Percentiles rank a stretch among this genome's conserved stretches.
These are phyloP conservation scores for Suillus occidentalis DNA, from an alignment of 768 basidiomycete genomes.

Conservation along the genomic window DNA sequence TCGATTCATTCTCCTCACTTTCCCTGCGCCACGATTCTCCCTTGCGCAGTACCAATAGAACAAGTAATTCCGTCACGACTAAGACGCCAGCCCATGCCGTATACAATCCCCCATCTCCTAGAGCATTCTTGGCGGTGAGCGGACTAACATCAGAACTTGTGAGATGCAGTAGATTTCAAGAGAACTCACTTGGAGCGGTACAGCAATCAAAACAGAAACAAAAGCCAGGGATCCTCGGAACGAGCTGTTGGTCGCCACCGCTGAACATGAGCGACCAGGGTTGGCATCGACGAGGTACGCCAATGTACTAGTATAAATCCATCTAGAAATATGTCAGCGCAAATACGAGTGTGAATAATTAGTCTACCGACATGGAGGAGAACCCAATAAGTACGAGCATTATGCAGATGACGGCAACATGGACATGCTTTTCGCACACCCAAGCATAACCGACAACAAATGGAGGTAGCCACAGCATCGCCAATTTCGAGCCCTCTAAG, in stretches of 20 bases:
- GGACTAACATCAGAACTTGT: neutral
- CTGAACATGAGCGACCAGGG: conserved; percentile 72
- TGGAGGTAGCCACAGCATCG: conserved; percentile 55
- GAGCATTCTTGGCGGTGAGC: conserved; percentile 42
- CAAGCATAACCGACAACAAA: conserved; percentile 73
- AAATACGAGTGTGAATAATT: neutral
- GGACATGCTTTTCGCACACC: conserved; percentile 61
- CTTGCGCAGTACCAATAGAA: conserved; percentile 58
- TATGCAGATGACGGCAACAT: conserved; percentile 68
- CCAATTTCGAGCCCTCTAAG: conserved; percentile 57
- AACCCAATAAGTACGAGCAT: conserved; percentile 74
- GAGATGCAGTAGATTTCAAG: neutral
- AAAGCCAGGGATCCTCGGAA: conserved; percentile 73
- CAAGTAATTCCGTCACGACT: conserved; percentile 49
- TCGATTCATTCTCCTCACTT: conserved; percentile 42
- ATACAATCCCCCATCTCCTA: conserved; percentile 83
- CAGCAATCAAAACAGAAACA: conserved; percentile 67
- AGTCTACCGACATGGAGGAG: conserved; percentile 59
- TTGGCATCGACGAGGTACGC: conserved; percentile 90
- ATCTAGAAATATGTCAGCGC: conserved; percentile 32
- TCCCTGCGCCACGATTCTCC: conserved; percentile 58
- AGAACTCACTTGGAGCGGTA: conserved; percentile 56
- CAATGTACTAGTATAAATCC: conserved; percentile 67
- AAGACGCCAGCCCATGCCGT: conserved; percentile 63
- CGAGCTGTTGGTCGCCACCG: conserved; percentile 73